Evolutionary conservation across 305 asterid genomes (phyloP).

Genomic region (Andrographis paniculata): DNA sequence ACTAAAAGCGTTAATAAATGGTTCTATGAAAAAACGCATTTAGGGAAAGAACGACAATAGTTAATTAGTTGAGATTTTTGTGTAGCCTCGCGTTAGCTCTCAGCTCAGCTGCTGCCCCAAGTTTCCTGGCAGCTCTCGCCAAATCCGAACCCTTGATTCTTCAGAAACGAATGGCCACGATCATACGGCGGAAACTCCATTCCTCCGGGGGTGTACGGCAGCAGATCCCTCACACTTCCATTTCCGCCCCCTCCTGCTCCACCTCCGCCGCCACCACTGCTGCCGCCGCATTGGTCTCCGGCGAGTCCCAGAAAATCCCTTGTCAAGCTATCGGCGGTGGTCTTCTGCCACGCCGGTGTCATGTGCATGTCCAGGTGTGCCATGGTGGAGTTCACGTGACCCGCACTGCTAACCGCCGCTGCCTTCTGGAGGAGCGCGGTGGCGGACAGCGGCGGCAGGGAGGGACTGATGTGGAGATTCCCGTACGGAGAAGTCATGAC

Average conservation of each 20-base stretch:
- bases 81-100: too few relatives aligned
- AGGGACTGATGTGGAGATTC: not conserved
- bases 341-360: slow-evolving; percentile 33
- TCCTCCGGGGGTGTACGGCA: slow-evolving; percentile 11
- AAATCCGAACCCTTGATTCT: slow-evolving; percentile 35
- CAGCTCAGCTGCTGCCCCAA: slow-evolving; percentile 26
- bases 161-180: slow-evolving; percentile 26
- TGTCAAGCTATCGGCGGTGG: slow-evolving; percentile 24
- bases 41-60: not conserved
- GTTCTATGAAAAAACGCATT: not conserved
- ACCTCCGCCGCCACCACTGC: not conserved
- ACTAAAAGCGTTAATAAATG: not conserved
- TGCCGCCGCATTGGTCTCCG: slow-evolving; percentile 21
- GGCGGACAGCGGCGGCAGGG: slow-evolving; percentile 32
- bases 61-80: too few relatives aligned
- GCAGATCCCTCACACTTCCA: slow-evolving; percentile 23
- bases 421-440: slow-evolving; percentile 15
- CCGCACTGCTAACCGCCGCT: slow-evolving; percentile 21
- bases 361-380: slow-evolving; percentile 33
- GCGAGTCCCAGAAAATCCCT: slow-evolving; percentile 62
- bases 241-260: not conserved
- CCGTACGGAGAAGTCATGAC: not conserved
- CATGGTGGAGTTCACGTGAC: slow-evolving; percentile 29
- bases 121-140: slow-evolving; percentile 26
- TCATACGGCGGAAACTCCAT: slow-evolving; percentile 23